These are phyloP conservation scores for Neckera pumila DNA, from an alignment of 225 moss, liverwort and hornwort species.

Conservation along the genomic window DNA sequence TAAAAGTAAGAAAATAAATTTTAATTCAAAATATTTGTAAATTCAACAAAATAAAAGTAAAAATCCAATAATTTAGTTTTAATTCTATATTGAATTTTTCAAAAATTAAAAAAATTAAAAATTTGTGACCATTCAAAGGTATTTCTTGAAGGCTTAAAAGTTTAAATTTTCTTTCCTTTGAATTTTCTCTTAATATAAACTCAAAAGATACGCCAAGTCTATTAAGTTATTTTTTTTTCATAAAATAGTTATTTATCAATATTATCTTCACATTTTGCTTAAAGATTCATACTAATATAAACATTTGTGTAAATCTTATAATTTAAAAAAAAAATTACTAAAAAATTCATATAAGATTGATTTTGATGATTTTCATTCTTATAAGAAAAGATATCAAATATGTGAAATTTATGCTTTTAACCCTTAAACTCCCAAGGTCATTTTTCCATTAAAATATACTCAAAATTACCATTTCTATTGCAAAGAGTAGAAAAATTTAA, in stretches of 20 bases:
- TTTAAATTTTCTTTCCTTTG: no score
- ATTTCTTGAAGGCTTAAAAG: neutral
- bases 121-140: fast-evolving
- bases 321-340: no score
- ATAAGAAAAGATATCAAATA: no score
- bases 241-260: neutral
- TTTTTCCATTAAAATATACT: no score
- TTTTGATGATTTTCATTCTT: no score
- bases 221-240: no score
- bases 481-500: no score
- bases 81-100: neutral
- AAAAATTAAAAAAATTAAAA: neutral
- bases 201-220: no score
- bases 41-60: fast-evolving
- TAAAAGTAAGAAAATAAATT: neutral
- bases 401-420: no score
- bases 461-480: no score
- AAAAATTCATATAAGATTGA: no score
- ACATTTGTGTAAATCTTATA: fast-evolving
- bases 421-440: no score
- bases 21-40: neutral
- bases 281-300: neutral
- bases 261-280: neutral
- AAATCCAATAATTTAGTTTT: fast-evolving
- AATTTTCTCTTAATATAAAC: fast-evolving